Percentiles rank a stretch among this genome's conserved stretches.
Evolutionary conservation across 192 early-diverging fungal species (phyloP).

Genomic region (Cetraspora pellucida): DNA sequence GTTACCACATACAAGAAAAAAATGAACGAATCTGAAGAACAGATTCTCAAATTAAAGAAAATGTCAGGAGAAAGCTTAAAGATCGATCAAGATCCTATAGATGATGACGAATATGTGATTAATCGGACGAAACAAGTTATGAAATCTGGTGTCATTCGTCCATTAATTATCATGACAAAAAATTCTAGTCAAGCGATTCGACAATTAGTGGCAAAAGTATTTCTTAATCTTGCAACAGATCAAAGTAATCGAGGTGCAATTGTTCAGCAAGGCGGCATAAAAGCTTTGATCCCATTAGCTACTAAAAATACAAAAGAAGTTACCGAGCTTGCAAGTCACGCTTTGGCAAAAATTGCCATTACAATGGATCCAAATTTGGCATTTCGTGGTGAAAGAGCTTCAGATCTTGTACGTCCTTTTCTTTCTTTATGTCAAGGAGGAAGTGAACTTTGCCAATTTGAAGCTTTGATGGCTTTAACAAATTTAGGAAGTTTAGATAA

Average conservation of each 20-base stretch:
- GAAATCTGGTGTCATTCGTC: conserved; percentile 58
- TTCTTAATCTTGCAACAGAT: conserved; percentile 74
- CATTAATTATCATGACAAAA: conserved; percentile 56
- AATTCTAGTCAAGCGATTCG: conserved; percentile 60
- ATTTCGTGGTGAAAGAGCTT: conserved; percentile 68
- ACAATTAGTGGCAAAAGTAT: conserved; percentile 64
- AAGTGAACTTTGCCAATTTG: conserved; percentile 77
- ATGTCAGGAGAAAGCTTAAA: conserved; percentile 47
- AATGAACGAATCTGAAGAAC: conserved; percentile 78
- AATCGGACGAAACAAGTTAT: conserved; percentile 59
- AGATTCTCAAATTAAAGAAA: conserved; percentile 74
- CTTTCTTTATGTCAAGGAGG: conserved; percentile 62
- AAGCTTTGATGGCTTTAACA: conserved; percentile 90
- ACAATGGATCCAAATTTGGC: conserved; percentile 87
- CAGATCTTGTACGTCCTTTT: conserved; percentile 75
- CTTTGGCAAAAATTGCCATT: conserved; percentile 92
- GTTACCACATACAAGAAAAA: conserved; percentile 69
- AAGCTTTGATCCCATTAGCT: conserved; percentile 58
- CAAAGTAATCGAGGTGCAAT: conserved; percentile 68
- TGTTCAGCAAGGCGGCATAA: conserved; percentile 82
- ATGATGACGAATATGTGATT: conserved; percentile 64
- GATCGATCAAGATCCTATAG: conserved; percentile 52
- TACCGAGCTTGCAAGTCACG: conserved; percentile 64
- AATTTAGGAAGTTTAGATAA: conserved; percentile 82
- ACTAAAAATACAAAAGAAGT: conserved; percentile 44